Evolutionary conservation across 768 basidiomycete species (phyloP).

Genomic region (Hydnomerulius pinastri): DNA sequence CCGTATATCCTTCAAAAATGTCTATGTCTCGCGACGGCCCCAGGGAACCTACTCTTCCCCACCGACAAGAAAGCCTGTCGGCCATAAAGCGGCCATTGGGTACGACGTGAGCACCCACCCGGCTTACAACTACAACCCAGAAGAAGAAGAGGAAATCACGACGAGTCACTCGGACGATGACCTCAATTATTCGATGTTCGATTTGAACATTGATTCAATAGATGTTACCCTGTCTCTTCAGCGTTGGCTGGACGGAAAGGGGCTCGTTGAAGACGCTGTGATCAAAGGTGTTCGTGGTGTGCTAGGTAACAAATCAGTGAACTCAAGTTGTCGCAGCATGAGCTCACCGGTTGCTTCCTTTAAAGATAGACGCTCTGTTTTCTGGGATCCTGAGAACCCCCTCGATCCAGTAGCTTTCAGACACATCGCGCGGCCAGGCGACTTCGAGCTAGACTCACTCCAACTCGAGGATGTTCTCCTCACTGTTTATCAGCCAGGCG

Average conservation of each 20-base stretch:
- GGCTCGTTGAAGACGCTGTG: slow-evolving; percentile 86
- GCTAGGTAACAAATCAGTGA: slow-evolving; percentile 57
- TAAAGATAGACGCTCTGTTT: slow-evolving; percentile 82
- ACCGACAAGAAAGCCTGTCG: slow-evolving; percentile 29
- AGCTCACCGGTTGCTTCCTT: neutral
- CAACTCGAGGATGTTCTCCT: slow-evolving; percentile 91
- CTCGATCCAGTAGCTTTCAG: slow-evolving; percentile 82
- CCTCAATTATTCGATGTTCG: slow-evolving; percentile 85
- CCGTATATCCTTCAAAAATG: slow-evolving; percentile 94
- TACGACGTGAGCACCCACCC: slow-evolving; percentile 82
- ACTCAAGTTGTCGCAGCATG: neutral
- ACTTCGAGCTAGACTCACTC: slow-evolving; percentile 89
- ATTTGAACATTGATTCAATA: slow-evolving; percentile 90
- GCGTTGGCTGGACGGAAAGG: slow-evolving; percentile 95
- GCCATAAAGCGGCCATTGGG: slow-evolving; percentile 60
- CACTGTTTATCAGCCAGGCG: slow-evolving; percentile 91
- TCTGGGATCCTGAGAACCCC: slow-evolving; percentile 83
- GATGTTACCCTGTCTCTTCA: slow-evolving; percentile 92
- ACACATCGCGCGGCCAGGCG: slow-evolving; percentile 70
- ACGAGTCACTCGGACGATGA: slow-evolving; percentile 50
- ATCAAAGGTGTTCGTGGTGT: slow-evolving; percentile 94
- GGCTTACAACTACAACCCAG: slow-evolving; percentile 59
- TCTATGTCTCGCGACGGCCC: slow-evolving; percentile 87
- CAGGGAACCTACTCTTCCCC: slow-evolving; percentile 16
- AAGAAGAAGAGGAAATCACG: slow-evolving; percentile 53